phyloP scores from a whole-genome alignment of 2,329 filamentous ascomycete genomes.

The Dactylonectria estremocensis region DNA sequence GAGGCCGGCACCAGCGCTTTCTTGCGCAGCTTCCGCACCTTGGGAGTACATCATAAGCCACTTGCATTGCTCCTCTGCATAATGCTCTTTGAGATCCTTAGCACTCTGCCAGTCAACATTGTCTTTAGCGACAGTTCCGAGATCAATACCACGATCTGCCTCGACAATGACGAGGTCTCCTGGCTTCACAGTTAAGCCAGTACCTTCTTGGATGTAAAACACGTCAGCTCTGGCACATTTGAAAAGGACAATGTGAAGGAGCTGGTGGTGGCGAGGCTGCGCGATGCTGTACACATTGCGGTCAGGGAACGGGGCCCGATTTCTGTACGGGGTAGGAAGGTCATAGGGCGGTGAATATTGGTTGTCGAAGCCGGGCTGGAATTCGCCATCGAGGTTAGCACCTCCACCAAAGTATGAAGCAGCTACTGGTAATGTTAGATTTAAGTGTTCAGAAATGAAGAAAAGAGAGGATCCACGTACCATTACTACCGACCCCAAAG shows the following conservation, averaged over 20 bases:
- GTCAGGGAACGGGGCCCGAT: conserved; percentile 73
- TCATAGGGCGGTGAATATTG: conserved; percentile 65
- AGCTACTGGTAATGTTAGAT: conserved; percentile 30
- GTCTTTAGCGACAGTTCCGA: conserved; percentile 91
- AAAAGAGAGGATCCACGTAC: conserved; percentile 52
- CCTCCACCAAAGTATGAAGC: conserved; percentile 47
- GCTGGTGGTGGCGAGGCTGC: conserved; percentile 76
- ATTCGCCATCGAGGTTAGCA: conserved; percentile 42
- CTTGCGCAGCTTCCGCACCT: conserved; percentile 75
- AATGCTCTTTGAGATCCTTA: conserved; percentile 90
- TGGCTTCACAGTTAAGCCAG: conserved; percentile 88
- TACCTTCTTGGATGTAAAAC: conserved; percentile 97
- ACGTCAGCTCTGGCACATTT: conserved; percentile 96
- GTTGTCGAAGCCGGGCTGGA: conserved; percentile 51
- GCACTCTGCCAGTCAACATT: conserved; percentile 91
- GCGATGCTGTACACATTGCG: conserved; percentile 73
- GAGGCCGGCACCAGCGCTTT: conserved; percentile 73
- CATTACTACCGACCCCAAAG: conserved; percentile 56
- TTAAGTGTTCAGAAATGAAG: neutral
- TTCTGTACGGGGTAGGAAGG: conserved; percentile 60
- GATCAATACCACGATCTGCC: conserved; percentile 94
- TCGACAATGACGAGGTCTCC: conserved; percentile 98
- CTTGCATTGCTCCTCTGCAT: conserved; percentile 95
- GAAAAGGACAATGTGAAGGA: conserved; percentile 93
- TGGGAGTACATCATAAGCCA: conserved; percentile 99